Evolutionary conservation across 2,329 filamentous ascomycete species (phyloP), one percentile per base, ranked within the genome.

Genomic region (Penicillium sp.): DNA sequence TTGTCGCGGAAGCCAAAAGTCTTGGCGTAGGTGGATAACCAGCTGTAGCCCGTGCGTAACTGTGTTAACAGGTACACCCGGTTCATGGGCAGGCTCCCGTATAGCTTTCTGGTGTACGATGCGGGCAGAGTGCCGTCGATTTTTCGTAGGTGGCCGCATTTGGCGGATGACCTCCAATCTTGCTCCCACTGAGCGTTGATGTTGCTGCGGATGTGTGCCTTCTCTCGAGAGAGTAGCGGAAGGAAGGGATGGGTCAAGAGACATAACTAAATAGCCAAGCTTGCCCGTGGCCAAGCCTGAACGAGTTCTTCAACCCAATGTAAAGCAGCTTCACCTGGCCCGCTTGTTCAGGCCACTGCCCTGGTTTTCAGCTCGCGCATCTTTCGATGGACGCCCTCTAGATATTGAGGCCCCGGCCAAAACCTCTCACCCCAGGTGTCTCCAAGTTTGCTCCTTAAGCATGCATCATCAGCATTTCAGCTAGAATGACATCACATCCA

Each of bases 41-140:
- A 34, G 23, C 47, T 60, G 41, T 65, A 53, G 39, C 59, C 59
- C 13, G 57, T 63, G 28, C 59, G 58, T 18, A 65, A 49, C 51
- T 65, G 56, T 4, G 45, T 59, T 4, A 63, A 47, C 9, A 64
- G 44, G 24, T 63, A 63, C 2, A 56, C 56, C 45, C 49, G 55
- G 42, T 56, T 54, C 31, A 52, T 33, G 6, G 54, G 46, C 10
- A 59, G 47, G 6, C n/a, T 31, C n/a, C 59, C 44, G 41, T 60
- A 60, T 0, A 55, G 51, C 13, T 38, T 43, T 45, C 48, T 45
- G 3, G 53, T 55, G 26, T 52, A 51, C 12, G 3, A 44, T 7
- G 46, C 16, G 5, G 52, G 52, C 41, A 61, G 46, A 13, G 39
- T 26, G 7, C 42, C 42, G 36, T 60, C 50, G 8, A 58, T 52